Percentiles rank a stretch among this genome's conserved stretches.
phyloP scores from a whole-genome alignment of 2,329 filamentous ascomycete genomes.

The Diplodia corticola region DNA sequence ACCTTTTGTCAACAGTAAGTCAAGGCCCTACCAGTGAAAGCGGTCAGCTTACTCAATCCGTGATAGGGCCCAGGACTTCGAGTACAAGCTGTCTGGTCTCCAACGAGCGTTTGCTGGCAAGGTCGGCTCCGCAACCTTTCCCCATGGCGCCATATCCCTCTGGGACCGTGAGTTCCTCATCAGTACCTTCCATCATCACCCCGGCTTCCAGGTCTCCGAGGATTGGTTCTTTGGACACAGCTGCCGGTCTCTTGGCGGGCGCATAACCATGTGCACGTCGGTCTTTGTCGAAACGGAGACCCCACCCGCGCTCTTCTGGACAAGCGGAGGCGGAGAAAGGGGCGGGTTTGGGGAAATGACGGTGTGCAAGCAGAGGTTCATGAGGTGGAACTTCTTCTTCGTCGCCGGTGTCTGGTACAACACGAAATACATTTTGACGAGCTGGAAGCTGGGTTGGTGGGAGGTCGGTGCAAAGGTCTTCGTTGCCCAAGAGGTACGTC shows the following conservation, averaged over 20 bases:
- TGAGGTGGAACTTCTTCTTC: slow-evolving; percentile 56
- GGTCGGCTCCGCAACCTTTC: slow-evolving; percentile 51
- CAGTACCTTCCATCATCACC: slow-evolving; percentile 50
- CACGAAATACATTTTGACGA: slow-evolving; percentile 47
- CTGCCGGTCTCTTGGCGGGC: slow-evolving; percentile 46
- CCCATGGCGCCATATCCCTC: slow-evolving; percentile 53
- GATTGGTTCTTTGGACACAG: slow-evolving; percentile 57
- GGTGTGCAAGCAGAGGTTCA: slow-evolving; percentile 53
- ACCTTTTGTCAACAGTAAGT: slow-evolving; percentile 40
- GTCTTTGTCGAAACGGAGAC: slow-evolving; percentile 56
- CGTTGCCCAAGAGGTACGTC: slow-evolving; percentile 31
- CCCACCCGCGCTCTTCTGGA: slow-evolving; percentile 47
- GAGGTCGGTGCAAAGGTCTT: slow-evolving; percentile 54
- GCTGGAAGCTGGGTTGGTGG: slow-evolving; percentile 52
- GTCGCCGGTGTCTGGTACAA: slow-evolving; percentile 53
- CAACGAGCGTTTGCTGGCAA: slow-evolving; percentile 31
- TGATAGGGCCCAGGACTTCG: slow-evolving; percentile 49
- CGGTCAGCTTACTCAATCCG: background rate
- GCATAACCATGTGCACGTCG: slow-evolving; percentile 52
- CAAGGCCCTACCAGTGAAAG: too few species aligned
- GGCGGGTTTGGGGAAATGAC: slow-evolving; percentile 57
- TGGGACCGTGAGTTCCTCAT: slow-evolving; percentile 51
- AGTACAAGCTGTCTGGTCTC: slow-evolving; percentile 50
- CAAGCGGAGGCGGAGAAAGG: slow-evolving; percentile 38
- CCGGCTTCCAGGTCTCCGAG: slow-evolving; percentile 52